Base-by-base conservation (phyloP, 345 rosid species). In the Murraya koenigii region DNA sequence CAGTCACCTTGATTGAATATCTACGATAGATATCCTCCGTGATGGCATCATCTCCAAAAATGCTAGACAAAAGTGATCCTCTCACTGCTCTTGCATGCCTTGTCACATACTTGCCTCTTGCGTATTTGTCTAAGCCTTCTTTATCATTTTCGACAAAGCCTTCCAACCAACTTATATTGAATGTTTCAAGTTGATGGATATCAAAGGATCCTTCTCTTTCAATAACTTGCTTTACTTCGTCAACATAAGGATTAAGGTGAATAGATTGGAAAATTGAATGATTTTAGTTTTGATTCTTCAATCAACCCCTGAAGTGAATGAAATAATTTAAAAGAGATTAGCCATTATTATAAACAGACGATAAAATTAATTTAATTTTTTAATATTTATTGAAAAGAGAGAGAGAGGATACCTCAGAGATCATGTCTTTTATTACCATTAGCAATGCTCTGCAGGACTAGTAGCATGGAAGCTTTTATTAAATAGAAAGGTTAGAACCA, bases 251-350 rank as follows among this genome's bases (percentile, higher is more conserved):
- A n/a, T n/a, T n/a, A n/a, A n/a, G 82, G 74, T 0, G 49, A 23
- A 67, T 79, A 74, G 19, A 44, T 32, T 23, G 82, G 75, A n/a
- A 67, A 47, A 41, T 67, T 74, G 77, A 52, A 79, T 8, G 69
- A 32, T n/a, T 23, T 74, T 26, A 79, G 26, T 60, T 19, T 59
- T 33, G 56, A 59, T 67, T 74, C 39, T 44, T 79, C 39, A 11
- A 74, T 13, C 30, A 79, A 38, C 0, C 69, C 78, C 78, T 79
- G 19, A 38, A 79, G 3, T 6, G 38, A 22, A 33, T 10, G 20
- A 35, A 8, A 20, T 8, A 5, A 19, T 15, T 22, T 11, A 35
- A 65, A 10, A 17, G 44, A 7, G 26, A 8, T 35, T 20, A 5
- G 49, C 49, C 17, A 44, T 44, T 44, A 44, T 13, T 13, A 41